These are phyloP conservation scores for Macrolepiota albuminosa DNA, from an alignment of 768 basidiomycete species.

Conservation along the genomic window DNA sequence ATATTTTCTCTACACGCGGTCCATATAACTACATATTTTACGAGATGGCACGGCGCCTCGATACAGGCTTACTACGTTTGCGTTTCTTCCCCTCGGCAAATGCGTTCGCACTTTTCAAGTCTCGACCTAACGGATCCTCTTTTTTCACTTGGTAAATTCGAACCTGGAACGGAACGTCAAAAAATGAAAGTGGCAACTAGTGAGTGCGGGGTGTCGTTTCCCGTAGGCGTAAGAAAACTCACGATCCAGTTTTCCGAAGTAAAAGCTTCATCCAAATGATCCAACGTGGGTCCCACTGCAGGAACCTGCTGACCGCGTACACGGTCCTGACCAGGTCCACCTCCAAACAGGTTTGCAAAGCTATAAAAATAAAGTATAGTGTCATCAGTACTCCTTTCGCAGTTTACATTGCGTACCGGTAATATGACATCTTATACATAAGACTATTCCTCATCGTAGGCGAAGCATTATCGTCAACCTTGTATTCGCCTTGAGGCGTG, in stretches of 20 bases:
- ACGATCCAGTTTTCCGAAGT: conserved; percentile 99
- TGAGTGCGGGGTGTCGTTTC: neutral
- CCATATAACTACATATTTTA: conserved; percentile 4
- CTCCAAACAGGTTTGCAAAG: conserved; percentile 84
- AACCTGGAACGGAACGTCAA: conserved; percentile 37
- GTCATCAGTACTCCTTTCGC: neutral
- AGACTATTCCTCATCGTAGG: conserved; percentile 89
- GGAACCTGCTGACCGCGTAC: conserved; percentile 89
- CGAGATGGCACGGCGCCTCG: conserved; percentile 45
- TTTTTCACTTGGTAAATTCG: conserved; percentile 95
- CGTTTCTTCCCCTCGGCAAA: conserved; percentile 88
- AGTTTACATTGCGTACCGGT: conserved; percentile 47
- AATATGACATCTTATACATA: conserved; percentile 99
- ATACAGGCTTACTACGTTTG: conserved; percentile 69
- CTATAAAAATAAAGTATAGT: conserved; percentile 29
- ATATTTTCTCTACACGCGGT: neutral
- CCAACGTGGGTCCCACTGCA: conserved; percentile 69
- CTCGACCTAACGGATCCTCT: conserved; percentile 87
- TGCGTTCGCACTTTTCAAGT: conserved; percentile 81
- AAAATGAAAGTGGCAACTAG: conserved; percentile 5
- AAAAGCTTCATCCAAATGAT: conserved; percentile 95
- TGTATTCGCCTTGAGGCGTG: conserved; percentile 88
- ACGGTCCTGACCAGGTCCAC: conserved; percentile 67
- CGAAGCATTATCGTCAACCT: conserved; percentile 81
- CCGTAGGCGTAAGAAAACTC: conserved; percentile 22